Evolutionary conservation across 352 stramenopile genomes (phyloP).

Genomic region (Phytophthora podocarpi): DNA sequence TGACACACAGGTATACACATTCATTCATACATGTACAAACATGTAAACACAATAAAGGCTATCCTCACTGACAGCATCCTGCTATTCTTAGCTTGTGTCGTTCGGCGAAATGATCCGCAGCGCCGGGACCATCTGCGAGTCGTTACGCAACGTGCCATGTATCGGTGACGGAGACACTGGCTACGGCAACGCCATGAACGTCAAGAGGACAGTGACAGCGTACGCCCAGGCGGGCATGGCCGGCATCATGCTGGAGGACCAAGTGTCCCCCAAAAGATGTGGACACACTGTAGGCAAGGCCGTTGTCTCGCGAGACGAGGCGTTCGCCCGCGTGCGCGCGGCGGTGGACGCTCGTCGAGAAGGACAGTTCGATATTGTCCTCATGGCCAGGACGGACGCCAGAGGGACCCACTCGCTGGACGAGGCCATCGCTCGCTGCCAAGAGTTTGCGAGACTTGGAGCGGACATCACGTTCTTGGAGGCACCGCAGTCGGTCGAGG

Average conservation of each 20-base stretch:
- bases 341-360: slow-evolving; percentile 90
- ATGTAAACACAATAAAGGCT: too few relatives aligned
- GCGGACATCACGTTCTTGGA: slow-evolving; percentile 94
- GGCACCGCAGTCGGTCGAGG: slow-evolving; percentile 86
- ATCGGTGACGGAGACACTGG: slow-evolving; percentile 91
- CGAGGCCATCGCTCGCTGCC: slow-evolving; percentile 92
- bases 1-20: slow-evolving; percentile 78
- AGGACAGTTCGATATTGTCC: slow-evolving; percentile 90
- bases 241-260: slow-evolving; percentile 95
- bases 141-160: slow-evolving; percentile 47
- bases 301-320: slow-evolving; percentile 88
- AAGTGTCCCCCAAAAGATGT: slow-evolving; percentile 93
- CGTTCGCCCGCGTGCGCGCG: slow-evolving; percentile 83
- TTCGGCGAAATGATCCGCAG: slow-evolving; percentile 64
- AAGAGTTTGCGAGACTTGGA: slow-evolving; percentile 81
- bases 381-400: slow-evolving; percentile 95
- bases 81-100: slow-evolving; percentile 49
- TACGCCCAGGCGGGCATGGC: slow-evolving; percentile 92
- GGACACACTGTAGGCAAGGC: slow-evolving; percentile 92
- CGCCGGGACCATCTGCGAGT: slow-evolving; percentile 48
- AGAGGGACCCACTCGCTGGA: slow-evolving; percentile 89
- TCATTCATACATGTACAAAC: slow-evolving; percentile 64
- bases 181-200: slow-evolving; percentile 95
- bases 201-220: slow-evolving; percentile 91
- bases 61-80: too few relatives aligned